Base-by-base conservation (phyloP, 2,329 filamentous ascomycete species). In the Neofusicoccum sp. region DNA sequence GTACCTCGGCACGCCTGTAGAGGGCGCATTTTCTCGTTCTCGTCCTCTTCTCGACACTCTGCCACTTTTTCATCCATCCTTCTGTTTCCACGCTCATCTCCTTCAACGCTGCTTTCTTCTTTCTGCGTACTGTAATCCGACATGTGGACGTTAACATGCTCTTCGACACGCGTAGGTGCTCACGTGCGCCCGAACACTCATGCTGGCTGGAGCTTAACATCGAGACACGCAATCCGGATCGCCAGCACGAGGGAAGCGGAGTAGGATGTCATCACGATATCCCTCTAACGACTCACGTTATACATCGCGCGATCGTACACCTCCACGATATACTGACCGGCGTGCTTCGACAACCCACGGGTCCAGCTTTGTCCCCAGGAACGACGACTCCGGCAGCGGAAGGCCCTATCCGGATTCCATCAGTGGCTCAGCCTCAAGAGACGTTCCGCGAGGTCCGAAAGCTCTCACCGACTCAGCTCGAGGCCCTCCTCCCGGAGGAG, bases 401-500 rank as follows among this genome's bases (percentile, higher is more conserved):
- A 68, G 75, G 14, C 69, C 71, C 14, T 71, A 69, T 44, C 60
- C 68, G 29, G 74, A 76, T n/a, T 66, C 71, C 4, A 64, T 63
- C 48, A 66, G 59, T 48, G 59, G 62, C 3, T 76, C 75, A 31
- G 68, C 70, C 16, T 63, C 73, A 2, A 67, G 74, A 65, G 91
- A 96, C 66, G 89, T 91, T 1, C 93, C 93, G 3, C 85, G 92
- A 62, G 93, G 91, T 0, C 92, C 93, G 9, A 92, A 93, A 75
- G 91, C 90, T 3, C 80, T 93, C 63, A 84, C 90, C 64, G 91
- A 94, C 85, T 34, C 84, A 14, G 72, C 77, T 54, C 75, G 79
- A 59, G 72, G 73, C n/a, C 73, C 76, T 43, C 70, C 73, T 56
- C 64, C 73, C 9, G 74, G 71, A 31, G 68, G 69, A 5, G 68